Percentiles rank a stretch among this genome's conserved stretches.
Conservation (phyloP, 2,329 filamentous ascomycete genomes). For the Amesomyces nigricolor region DNA sequence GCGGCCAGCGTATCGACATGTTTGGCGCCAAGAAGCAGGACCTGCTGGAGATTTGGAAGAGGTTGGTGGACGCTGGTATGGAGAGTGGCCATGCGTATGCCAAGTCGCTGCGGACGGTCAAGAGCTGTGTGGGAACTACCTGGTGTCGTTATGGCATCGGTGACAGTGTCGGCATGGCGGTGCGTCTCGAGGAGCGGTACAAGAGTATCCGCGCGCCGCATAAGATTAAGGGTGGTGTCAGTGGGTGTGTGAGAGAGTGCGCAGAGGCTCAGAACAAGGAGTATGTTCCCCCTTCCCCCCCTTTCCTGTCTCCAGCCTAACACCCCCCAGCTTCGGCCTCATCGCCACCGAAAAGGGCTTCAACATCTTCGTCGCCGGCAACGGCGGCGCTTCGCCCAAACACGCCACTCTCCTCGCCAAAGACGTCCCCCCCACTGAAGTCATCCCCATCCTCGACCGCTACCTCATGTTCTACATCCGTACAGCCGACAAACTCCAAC, state of each 20-base stretch:
- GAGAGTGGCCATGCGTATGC: conserved; percentile 89
- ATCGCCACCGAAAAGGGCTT: conserved; percentile 91
- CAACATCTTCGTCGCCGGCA: conserved; percentile 87
- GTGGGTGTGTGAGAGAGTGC: conserved; percentile 86
- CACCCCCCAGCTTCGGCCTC: conserved; percentile 62
- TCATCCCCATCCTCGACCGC: conserved; percentile 77
- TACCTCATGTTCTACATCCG: conserved; percentile 93
- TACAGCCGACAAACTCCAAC: conserved; percentile 82
- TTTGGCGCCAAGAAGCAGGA: conserved; percentile 89
- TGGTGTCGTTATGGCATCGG: conserved; percentile 89
- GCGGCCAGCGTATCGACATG: conserved; percentile 87
- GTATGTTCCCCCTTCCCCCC: conserved; percentile 38
- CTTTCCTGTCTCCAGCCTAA: background rate
- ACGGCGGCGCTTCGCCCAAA: conserved; percentile 78
- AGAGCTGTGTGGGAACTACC: conserved; percentile 84
- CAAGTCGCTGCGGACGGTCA: conserved; percentile 82
- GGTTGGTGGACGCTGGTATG: conserved; percentile 76
- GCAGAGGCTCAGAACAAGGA: conserved; percentile 92
- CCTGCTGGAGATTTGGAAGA: conserved; percentile 73
- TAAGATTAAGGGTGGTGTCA: conserved; percentile 87
- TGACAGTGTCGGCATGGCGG: conserved; percentile 86
- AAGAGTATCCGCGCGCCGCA: conserved; percentile 86
- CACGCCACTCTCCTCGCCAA: conserved; percentile 81
- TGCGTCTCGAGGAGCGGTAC: conserved; percentile 81
- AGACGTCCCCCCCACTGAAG: conserved; percentile 76